Conservation (phyloP, 495 filamentous ascomycete genomes). For the Rostrohypoxylon terebratum region DNA sequence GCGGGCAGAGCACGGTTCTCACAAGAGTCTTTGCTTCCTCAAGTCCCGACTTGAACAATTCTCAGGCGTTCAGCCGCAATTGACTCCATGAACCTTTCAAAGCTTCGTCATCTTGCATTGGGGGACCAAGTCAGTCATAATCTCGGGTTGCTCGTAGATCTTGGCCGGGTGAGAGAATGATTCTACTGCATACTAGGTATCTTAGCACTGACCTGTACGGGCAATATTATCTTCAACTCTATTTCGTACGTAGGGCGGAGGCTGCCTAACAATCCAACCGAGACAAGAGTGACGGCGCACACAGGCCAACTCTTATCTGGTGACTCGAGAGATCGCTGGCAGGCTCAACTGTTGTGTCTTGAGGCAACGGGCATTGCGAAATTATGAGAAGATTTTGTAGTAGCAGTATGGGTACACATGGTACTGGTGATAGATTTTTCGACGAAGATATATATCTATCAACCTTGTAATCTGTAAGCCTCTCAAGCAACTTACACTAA, state of each 20-base stretch:
- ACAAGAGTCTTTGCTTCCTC: slow-evolving; percentile 2
- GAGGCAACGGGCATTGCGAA: background rate
- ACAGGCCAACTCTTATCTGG: background rate
- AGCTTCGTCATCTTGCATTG: slow-evolving; percentile 19
- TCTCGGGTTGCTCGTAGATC: background rate
- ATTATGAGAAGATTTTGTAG: background rate
- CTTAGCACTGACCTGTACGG: background rate
- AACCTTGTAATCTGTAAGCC: background rate
- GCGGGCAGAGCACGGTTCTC: background rate
- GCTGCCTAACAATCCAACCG: background rate
- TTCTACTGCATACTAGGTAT: background rate
- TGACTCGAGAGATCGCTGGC: background rate
- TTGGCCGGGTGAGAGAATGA: background rate
- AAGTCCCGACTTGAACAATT: background rate
- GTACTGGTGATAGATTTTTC: background rate
- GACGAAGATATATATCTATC: background rate
- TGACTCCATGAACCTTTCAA: slow-evolving; percentile 10
- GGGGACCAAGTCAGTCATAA: slow-evolving; percentile 7
- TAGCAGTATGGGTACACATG: background rate
- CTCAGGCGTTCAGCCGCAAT: slow-evolving; percentile 10
- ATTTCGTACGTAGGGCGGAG: background rate
- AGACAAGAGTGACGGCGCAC: background rate
- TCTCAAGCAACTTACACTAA: background rate
- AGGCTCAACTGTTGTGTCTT: background rate
- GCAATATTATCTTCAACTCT: background rate